These are phyloP conservation scores for Alternaria triticimaculans DNA, from an alignment of 2,329 filamentous ascomycete species.

Conservation along the genomic window DNA sequence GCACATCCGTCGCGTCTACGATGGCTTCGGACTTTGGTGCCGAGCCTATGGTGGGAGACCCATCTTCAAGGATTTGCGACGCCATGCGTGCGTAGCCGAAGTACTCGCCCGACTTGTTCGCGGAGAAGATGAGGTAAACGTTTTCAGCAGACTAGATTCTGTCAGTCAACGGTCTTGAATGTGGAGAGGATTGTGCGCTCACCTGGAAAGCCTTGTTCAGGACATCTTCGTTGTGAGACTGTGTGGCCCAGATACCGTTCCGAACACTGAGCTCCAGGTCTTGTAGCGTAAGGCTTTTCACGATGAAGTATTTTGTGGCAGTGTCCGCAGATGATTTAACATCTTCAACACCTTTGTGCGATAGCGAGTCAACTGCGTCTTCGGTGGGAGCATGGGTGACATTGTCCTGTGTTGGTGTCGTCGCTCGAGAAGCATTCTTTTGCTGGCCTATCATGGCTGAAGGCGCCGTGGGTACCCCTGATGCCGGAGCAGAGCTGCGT, in stretches of 20 bases:
- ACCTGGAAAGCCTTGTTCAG: slow-evolving; percentile 86
- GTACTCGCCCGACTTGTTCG: slow-evolving; percentile 97
- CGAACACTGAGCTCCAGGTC: slow-evolving; percentile 88
- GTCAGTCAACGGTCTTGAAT: slow-evolving; percentile 19
- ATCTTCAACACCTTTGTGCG: slow-evolving; percentile 19
- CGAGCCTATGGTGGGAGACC: slow-evolving; percentile 53
- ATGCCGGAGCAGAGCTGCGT: slow-evolving; percentile 57
- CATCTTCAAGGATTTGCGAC: slow-evolving; percentile 81
- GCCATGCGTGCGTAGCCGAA: slow-evolving; percentile 93
- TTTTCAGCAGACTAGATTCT: slow-evolving; percentile 71
- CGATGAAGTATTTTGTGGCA: slow-evolving; percentile 83
- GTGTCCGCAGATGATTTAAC: slow-evolving; percentile 6
- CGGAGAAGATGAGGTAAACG: slow-evolving; percentile 92
- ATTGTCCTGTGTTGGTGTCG: slow-evolving; percentile 29
- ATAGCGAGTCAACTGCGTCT: slow-evolving; percentile 14
- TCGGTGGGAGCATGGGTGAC: slow-evolving; percentile 13
- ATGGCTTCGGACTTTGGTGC: slow-evolving; percentile 67
- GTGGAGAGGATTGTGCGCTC: slow-evolving; percentile 28
- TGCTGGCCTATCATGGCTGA: slow-evolving; percentile 51
- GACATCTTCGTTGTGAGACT: slow-evolving; percentile 86
- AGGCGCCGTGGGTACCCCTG: slow-evolving; percentile 63
- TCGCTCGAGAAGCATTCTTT: slow-evolving; percentile 32
- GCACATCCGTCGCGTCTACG: slow-evolving; percentile 67
- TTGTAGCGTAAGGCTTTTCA: slow-evolving; percentile 91
- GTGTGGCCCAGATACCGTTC: slow-evolving; percentile 91